phyloP scores from a whole-genome alignment of 108 stramenopile genomes.

The Stephanodiscus triporus region DNA sequence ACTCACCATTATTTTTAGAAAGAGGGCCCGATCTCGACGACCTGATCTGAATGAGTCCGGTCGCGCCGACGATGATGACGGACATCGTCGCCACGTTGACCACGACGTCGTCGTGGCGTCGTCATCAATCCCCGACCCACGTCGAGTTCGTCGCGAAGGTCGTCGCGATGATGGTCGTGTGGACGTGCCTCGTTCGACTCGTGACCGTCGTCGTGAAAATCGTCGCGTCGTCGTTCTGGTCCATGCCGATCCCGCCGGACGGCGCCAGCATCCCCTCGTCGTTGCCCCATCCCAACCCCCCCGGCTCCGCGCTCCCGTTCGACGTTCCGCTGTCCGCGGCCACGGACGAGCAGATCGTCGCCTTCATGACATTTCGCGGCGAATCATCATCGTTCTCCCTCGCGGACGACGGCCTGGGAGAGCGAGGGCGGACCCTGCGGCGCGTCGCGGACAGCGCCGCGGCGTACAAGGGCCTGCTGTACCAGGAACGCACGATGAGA shows the following conservation, averaged over 20 bases:
- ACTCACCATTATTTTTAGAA: too few relatives aligned
- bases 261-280: conserved; percentile 30
- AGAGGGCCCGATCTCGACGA: too few relatives aligned
- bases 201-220: not conserved
- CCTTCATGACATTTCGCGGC: conserved; percentile 28
- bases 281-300: conserved; percentile 42
- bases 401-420: not conserved
- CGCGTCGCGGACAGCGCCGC: conserved; percentile 38
- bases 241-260: conserved; percentile 22
- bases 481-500: conserved; percentile 30
- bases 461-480: conserved; percentile 37
- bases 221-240: conserved; percentile 23
- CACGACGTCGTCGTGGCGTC: not conserved
- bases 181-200: conserved; percentile 14
- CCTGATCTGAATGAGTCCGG: too few relatives aligned
- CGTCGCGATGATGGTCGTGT: conserved; percentile 12
- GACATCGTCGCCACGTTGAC: not conserved
- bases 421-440: conserved; percentile 1
- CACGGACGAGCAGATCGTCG: conserved; percentile 24
- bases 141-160: not conserved
- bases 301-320: conserved; percentile 38
- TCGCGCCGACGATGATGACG: not conserved
- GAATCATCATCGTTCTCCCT: too few relatives aligned
- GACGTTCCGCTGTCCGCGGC: conserved; percentile 33
- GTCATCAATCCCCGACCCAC: not conserved